Evolutionary conservation across 495 filamentous ascomycete genomes (phyloP).

Genomic region (Xylaria palmicola): DNA sequence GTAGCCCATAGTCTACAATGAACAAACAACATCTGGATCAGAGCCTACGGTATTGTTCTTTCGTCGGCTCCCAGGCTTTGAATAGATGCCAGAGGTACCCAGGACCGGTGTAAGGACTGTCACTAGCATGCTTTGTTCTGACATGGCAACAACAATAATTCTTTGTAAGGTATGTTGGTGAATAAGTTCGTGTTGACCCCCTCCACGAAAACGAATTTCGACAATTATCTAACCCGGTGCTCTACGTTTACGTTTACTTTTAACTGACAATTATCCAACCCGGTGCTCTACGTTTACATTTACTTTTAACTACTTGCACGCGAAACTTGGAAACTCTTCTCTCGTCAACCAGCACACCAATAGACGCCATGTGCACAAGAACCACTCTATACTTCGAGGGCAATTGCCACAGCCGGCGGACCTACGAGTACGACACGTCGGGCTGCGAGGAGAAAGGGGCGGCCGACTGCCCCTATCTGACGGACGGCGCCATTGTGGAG

Average conservation of each 20-base stretch:
- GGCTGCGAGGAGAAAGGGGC: background rate
- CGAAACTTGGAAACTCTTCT: background rate
- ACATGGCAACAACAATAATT: too few relatives aligned
- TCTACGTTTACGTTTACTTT: too few relatives aligned
- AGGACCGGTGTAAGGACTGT: too few relatives aligned
- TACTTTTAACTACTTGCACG: background rate
- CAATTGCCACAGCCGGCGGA: background rate
- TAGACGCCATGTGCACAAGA: slow-evolving; percentile 1
- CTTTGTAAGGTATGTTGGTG: background rate
- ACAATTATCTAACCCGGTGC: too few relatives aligned
- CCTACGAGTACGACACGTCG: background rate
- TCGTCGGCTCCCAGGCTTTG: background rate
- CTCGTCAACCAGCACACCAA: background rate
- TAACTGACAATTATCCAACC: too few relatives aligned
- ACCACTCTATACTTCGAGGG: background rate
- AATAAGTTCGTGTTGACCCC: background rate
- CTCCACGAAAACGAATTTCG: too few relatives aligned
- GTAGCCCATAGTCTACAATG: background rate
- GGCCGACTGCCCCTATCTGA: background rate
- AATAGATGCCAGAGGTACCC: background rate
- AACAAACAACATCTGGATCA: background rate
- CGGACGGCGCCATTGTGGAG: background rate
- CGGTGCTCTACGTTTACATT: too few relatives aligned
- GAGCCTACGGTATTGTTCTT: background rate
- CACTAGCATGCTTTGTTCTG: background rate